These are phyloP conservation scores for Hagleromyces aurorensis DNA, from an alignment of 805 yeast genomes.

Conservation along the genomic window DNA sequence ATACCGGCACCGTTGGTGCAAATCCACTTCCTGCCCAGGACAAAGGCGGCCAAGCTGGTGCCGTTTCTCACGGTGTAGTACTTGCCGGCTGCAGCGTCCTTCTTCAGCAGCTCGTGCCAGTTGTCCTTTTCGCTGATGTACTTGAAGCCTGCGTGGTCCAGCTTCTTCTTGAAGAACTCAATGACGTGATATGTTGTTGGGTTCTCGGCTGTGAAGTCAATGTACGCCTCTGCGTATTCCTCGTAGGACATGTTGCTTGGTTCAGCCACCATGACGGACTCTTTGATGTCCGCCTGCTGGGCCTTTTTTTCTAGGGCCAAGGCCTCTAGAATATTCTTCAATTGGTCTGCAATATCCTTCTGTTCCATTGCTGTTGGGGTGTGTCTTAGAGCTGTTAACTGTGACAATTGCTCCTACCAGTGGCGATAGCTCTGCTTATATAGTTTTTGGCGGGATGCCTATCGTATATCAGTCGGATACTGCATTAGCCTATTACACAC, in stretches of 20 bases:
- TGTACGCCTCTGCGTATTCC: conserved; percentile 41
- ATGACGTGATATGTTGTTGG: conserved; percentile 78
- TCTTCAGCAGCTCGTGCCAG: conserved; percentile 26
- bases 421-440: too few species aligned
- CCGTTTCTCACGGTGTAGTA: conserved; percentile 66
- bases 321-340: conserved; percentile 23
- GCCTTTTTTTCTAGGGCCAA: conserved; percentile 13
- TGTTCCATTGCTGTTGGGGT: conserved; percentile 14
- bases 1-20: conserved; percentile 61
- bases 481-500: too few species aligned
- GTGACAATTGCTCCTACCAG: too few species aligned
- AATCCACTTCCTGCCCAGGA: conserved; percentile 57
- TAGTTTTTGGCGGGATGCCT: too few species aligned
- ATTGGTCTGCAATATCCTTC: conserved; percentile 19
- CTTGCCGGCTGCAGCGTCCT: conserved; percentile 37
- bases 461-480: too few species aligned
- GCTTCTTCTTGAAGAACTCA: conserved; percentile 37
- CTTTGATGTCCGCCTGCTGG: conserved; percentile 1
- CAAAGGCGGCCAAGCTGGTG: conserved; percentile 60
- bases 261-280: conserved; percentile 1
- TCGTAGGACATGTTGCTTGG: conserved; percentile 6
- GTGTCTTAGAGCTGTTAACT: too few species aligned
- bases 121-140: conserved; percentile 54
- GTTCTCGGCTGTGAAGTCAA: conserved; percentile 60
- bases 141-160: conserved; percentile 54